These are phyloP conservation scores for Pleurotus citrinopileatus DNA, from an alignment of 768 basidiomycete species.

Conservation along the genomic window DNA sequence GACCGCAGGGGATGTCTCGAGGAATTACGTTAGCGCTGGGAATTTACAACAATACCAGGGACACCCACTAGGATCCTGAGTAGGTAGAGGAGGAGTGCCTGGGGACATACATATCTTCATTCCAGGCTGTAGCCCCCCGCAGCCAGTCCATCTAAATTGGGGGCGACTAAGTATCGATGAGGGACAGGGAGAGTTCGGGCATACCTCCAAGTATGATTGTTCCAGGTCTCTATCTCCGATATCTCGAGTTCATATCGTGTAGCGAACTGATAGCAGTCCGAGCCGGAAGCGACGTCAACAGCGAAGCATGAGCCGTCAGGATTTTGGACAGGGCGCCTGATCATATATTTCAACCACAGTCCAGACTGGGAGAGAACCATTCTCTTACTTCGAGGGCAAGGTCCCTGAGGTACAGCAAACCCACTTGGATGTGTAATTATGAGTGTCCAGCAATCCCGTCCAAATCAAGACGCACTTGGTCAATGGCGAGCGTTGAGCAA, in stretches of 20 bases:
- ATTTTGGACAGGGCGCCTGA: neutral
- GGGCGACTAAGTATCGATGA: too few relatives aligned
- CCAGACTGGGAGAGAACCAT: neutral
- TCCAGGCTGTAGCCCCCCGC: neutral
- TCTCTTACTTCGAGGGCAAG: constrained; percentile 4
- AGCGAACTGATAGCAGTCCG: constrained; percentile 5
- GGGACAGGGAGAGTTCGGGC: too few relatives aligned
- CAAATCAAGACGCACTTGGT: neutral
- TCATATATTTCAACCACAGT: neutral
- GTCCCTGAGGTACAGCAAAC: constrained; percentile 9
- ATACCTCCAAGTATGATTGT: neutral
- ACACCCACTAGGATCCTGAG: neutral
- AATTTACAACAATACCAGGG: neutral
- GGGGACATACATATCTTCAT: neutral
- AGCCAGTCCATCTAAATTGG: neutral
- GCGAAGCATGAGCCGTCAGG: neutral
- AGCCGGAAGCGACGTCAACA: neutral
- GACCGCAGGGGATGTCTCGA: constrained; percentile 13
- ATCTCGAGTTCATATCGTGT: constrained; percentile 4
- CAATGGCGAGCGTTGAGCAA: constrained; percentile 7
- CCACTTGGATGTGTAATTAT: neutral
- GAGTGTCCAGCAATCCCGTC: neutral
- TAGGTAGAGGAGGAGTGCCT: neutral
- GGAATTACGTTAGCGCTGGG: neutral
- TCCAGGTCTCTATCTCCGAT: neutral